Evolutionary conservation across 2,329 filamentous ascomycete species (phyloP).

Genomic region (Curvularia verruculosa): DNA sequence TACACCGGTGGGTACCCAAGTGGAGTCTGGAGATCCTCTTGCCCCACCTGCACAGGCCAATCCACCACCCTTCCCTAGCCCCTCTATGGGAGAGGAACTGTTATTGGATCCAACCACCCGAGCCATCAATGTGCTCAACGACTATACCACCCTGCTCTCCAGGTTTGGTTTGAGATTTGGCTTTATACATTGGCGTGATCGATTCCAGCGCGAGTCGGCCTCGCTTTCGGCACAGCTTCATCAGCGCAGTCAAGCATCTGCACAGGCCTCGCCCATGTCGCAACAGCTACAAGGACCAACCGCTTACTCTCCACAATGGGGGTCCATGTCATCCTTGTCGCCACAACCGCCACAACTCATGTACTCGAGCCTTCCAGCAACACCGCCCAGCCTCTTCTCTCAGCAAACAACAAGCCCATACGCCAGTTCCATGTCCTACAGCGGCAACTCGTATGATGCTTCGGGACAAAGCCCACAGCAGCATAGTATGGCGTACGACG

Average conservation of each 20-base stretch:
- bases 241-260: constrained; percentile 39
- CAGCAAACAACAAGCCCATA: constrained; percentile 37
- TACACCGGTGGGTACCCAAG: constrained; percentile 34
- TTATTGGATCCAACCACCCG: constrained; percentile 46
- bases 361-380: constrained; percentile 37
- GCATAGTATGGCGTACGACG: constrained; percentile 21
- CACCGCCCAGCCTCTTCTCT: constrained; percentile 38
- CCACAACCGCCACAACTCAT: constrained; percentile 33
- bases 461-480: constrained; percentile 24
- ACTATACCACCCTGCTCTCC: constrained; percentile 54
- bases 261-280: constrained; percentile 32
- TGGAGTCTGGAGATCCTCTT: constrained; percentile 46
- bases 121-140: constrained; percentile 55
- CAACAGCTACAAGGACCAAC: constrained; percentile 19
- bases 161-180: constrained; percentile 57
- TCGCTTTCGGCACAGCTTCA: constrained; percentile 51
- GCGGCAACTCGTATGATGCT: constrained; percentile 30
- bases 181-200: constrained; percentile 58
- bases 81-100: constrained; percentile 32
- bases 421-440: constrained; percentile 37
- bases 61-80: constrained; percentile 44
- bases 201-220: constrained; percentile 55
- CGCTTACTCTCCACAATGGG: constrained; percentile 37
- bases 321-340: constrained; percentile 31
- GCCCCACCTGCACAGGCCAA: constrained; percentile 36